Evolutionary conservation across 108 stramenopile species (phyloP).

Genomic region (Conticribra weissflogii): DNA sequence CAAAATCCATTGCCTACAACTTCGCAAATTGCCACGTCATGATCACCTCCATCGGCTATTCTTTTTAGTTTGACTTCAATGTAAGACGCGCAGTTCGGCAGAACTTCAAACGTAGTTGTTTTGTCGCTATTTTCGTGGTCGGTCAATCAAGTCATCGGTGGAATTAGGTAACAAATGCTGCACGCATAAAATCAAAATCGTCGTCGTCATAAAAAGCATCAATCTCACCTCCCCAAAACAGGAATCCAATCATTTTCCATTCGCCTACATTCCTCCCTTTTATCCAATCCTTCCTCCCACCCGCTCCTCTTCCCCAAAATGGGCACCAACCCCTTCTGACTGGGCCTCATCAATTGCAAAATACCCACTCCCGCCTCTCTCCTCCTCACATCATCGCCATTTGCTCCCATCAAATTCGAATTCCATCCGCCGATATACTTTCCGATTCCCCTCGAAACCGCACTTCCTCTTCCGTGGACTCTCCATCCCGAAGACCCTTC

Average conservation of each 20-base stretch:
- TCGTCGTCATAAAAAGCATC: background rate
- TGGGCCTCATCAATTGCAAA: conserved; percentile 56
- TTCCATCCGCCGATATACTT: conserved; percentile 16
- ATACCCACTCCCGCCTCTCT: conserved; percentile 34
- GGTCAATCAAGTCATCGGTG: too few species aligned
- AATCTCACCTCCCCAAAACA: conserved; percentile 11
- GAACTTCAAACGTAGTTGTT: conserved; percentile 40
- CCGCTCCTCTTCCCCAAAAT: conserved; percentile 62
- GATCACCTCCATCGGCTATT: conserved; percentile 63
- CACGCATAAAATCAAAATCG: too few species aligned
- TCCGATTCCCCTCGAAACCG: conserved; percentile 8
- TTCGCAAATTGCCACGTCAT: conserved; percentile 63
- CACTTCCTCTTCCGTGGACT: conserved; percentile 22
- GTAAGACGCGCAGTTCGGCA: conserved; percentile 62
- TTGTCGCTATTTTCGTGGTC: conserved; percentile 1
- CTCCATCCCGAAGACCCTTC: conserved; percentile 3
- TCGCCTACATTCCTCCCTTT: conserved; percentile 46
- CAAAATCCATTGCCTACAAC: conserved; percentile 52
- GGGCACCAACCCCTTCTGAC: conserved; percentile 51
- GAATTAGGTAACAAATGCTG: too few species aligned
- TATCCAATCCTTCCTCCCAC: conserved; percentile 38
- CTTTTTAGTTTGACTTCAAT: conserved; percentile 48
- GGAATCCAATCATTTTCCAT: conserved; percentile 47
- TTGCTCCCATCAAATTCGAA: background rate
- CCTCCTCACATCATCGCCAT: background rate